Percentiles rank a stretch among this genome's conserved stretches.
Evolutionary conservation across 2,329 filamentous ascomycete genomes (phyloP).

Genomic region (Colletotrichum siamense): DNA sequence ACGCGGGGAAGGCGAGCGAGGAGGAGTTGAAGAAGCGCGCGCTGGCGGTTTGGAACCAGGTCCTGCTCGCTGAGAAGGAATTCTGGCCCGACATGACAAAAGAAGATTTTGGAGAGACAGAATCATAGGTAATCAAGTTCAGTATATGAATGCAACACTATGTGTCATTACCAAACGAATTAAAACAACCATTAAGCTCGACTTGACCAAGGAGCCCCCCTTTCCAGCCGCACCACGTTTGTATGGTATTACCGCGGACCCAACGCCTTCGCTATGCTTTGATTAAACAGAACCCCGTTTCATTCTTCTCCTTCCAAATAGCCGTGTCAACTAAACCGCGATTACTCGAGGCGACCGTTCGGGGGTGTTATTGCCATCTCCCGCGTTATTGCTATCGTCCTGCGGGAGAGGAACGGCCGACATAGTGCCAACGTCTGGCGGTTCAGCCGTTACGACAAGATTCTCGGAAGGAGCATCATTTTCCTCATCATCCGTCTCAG

Average conservation of each 20-base stretch:
- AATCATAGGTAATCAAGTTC: neutral
- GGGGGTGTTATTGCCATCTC: neutral
- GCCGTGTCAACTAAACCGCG: neutral
- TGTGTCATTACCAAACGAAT: neutral
- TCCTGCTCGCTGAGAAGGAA: slow-evolving; percentile 60
- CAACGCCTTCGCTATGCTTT: slow-evolving; percentile 20
- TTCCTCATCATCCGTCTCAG: neutral
- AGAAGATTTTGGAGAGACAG: neutral
- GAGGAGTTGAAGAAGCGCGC: slow-evolving; percentile 41
- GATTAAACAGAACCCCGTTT: neutral
- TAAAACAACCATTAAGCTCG: neutral
- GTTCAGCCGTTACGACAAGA: neutral
- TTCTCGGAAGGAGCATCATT: neutral
- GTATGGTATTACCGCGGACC: slow-evolving; percentile 13
- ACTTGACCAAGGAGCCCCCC: neutral
- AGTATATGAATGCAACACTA: neutral
- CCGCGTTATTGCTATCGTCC: neutral
- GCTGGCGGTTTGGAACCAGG: slow-evolving; percentile 50
- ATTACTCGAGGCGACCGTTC: neutral
- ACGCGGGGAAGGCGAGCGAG: slow-evolving; percentile 33
- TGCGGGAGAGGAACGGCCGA: neutral
- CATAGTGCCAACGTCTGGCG: neutral
- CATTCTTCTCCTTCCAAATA: neutral
- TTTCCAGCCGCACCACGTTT: neutral
- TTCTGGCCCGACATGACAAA: slow-evolving; percentile 58